Evolutionary conservation across 2,329 filamentous ascomycete species (phyloP), one percentile per base, ranked within the genome.

Genomic region (Ustulina deusta): DNA sequence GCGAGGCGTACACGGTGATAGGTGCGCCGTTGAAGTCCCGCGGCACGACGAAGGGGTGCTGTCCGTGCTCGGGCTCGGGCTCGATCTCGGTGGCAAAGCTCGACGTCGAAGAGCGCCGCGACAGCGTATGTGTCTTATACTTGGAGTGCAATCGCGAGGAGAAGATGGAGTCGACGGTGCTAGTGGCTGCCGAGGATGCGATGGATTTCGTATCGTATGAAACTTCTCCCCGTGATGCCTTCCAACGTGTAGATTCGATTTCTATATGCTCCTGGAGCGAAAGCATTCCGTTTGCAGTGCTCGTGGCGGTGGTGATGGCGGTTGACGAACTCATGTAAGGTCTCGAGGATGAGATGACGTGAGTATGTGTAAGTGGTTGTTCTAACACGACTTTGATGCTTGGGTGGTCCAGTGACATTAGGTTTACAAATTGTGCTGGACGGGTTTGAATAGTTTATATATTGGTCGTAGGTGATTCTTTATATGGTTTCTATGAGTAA

Each of bases 1-100:
- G 71, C 44, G 77, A 79, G 4, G 73, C 67, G 66, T 78, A 79
- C 42, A 77, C 73, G 44, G 74, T 69, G 66, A 78, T 76, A 40
- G 71, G 72, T 17, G 70, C 69, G 38, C 73, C 76, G 67, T 72
- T 68, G 48, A 61, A 58, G 63, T 75, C 72, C 36, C 67, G 72
- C 42, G 72, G 73, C 52, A 64, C 64, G 32, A 72, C 69, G 70
- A 72, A 73, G 32, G 66, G 66, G 20, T 63, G 63, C 9, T 60
- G 42, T 10, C n/a, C n/a, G n/a, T 42, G 60, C 22, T 56, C 62
- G 3, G 58, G 68, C 61, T 71, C 61, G 13, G 69, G 65, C 34
- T 71, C 67, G 68, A 70, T 66, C 48, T 74, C 73, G 17, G 73
- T 72, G 3, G 66, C 72, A 38, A 74, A 71, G 66, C 72, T 77